These are phyloP conservation scores for Rhynchospora tenuis DNA, from an alignment of 176 grass and related monocot species.

Conservation along the genomic window DNA sequence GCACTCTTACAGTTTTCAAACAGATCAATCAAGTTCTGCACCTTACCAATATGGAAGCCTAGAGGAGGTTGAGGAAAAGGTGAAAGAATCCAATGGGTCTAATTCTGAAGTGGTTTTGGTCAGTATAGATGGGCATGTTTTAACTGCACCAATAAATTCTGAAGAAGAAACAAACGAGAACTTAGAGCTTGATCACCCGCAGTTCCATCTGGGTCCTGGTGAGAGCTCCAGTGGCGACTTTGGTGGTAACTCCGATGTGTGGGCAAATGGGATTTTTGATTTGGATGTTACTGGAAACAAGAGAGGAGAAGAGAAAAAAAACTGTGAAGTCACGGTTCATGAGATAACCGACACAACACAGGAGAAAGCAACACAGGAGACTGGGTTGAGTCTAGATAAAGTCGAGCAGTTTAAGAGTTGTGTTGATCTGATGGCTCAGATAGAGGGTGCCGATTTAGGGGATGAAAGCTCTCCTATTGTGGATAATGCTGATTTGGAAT, in stretches of 20 bases:
- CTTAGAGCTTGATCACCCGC: slow-evolving; percentile 71
- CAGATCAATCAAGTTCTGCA: not conserved
- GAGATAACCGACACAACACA: not conserved
- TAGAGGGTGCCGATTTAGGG: slow-evolving; percentile 45
- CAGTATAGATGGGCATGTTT: slow-evolving; percentile 89
- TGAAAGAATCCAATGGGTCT: slow-evolving; percentile 35
- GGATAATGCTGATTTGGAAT: slow-evolving; percentile 36
- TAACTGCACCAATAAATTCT: slow-evolving; percentile 82
- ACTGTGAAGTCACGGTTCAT: slow-evolving; percentile 23
- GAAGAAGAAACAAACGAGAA: slow-evolving; percentile 41
- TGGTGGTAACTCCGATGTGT: slow-evolving; percentile 50
- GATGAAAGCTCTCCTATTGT: slow-evolving; percentile 37
- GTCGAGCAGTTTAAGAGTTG: slow-evolving; percentile 78
- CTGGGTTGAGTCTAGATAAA: slow-evolving; percentile 42
- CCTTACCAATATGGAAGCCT: slow-evolving; percentile 61
- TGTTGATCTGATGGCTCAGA: slow-evolving; percentile 62
- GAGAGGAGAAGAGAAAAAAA: slow-evolving; percentile 19
- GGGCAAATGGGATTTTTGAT: slow-evolving; percentile 65
- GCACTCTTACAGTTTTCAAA: slow-evolving; percentile 21
- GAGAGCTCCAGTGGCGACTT: slow-evolving; percentile 72
- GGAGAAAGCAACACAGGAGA: slow-evolving; percentile 7
- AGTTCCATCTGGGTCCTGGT: slow-evolving; percentile 93
- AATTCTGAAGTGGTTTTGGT: slow-evolving; percentile 92
- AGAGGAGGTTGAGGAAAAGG: slow-evolving; percentile 54
- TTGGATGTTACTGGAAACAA: slow-evolving; percentile 35